These are phyloP conservation scores for Cinnamomum micranthum DNA, from an alignment of 164 flowering plant species.

Conservation along the genomic window DNA sequence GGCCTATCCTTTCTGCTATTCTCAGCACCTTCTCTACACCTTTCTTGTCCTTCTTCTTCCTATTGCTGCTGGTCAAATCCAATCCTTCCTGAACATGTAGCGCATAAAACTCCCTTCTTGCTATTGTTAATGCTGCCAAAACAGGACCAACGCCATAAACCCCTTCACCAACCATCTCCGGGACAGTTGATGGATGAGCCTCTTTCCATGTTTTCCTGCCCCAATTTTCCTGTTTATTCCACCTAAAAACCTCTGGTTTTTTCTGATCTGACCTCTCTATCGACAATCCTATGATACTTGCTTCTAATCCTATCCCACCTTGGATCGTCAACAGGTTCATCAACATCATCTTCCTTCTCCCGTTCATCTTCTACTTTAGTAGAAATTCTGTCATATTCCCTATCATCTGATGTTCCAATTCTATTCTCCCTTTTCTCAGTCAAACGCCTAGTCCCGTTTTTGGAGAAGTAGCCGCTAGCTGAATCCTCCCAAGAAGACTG, in stretches of 20 bases:
- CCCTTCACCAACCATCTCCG: conserved; percentile 79
- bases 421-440: conserved; percentile 19
- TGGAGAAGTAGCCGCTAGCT: conserved; percentile 27
- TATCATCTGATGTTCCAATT: conserved; percentile 6
- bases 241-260: conserved; percentile 57
- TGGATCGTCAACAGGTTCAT: conserved; percentile 47
- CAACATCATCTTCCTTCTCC: conserved; percentile 31
- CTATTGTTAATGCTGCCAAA: conserved; percentile 81
- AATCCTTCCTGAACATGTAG: conserved; percentile 86
- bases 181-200: conserved; percentile 63
- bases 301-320: conserved; percentile 62
- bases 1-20: conserved; percentile 62
- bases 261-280: conserved; percentile 27
- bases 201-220: conserved; percentile 81
- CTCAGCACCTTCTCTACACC: conserved; percentile 71
- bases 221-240: conserved; percentile 80
- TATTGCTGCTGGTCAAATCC: conserved; percentile 68
- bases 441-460: conserved; percentile 7
- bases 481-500: conserved; percentile 57
- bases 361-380: conserved; percentile 9
- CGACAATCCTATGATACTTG: conserved; percentile 28
- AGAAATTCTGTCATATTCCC: neutral
- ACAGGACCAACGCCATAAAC: conserved; percentile 94
- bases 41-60: conserved; percentile 91
- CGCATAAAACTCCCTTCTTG: conserved; percentile 74